phyloP scores from a whole-genome alignment of 1,284 basidiomycete species.

The Tilletiaria anomala region DNA sequence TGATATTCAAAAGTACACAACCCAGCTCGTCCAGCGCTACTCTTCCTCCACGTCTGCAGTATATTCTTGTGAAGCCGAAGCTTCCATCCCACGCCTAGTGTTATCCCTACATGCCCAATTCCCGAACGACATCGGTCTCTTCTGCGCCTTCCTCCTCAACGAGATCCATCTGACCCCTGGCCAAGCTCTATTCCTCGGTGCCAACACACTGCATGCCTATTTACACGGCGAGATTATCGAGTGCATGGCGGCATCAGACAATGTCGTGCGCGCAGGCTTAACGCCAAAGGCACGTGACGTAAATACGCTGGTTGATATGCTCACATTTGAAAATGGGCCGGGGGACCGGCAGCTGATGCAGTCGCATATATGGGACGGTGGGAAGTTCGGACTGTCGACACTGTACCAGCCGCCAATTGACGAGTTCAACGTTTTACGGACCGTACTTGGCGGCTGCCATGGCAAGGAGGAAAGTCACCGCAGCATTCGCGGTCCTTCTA shows the following conservation, averaged over 20 bases:
- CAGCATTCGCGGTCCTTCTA: slow-evolving; percentile 64
- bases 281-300: slow-evolving; percentile 93
- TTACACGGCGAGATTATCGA: slow-evolving; percentile 46
- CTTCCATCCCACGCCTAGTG: slow-evolving; percentile 48
- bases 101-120: slow-evolving; percentile 64
- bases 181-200: slow-evolving; percentile 83
- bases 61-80: background rate
- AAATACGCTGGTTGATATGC: slow-evolving; percentile 67
- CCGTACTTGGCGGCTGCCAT: slow-evolving; percentile 45
- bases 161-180: slow-evolving; percentile 64
- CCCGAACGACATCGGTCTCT: slow-evolving; percentile 80
- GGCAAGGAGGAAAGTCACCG: slow-evolving; percentile 48
- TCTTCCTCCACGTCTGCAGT: background rate
- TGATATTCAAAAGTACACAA: background rate
- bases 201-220: slow-evolving; percentile 94
- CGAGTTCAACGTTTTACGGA: slow-evolving; percentile 75
- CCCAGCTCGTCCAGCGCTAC: background rate
- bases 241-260: slow-evolving; percentile 50
- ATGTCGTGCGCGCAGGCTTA: slow-evolving; percentile 93
- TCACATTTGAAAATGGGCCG: slow-evolving; percentile 62
- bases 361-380: slow-evolving; percentile 39
- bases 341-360: slow-evolving; percentile 50
- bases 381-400: slow-evolving; percentile 6
- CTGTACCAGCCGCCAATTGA: slow-evolving; percentile 90
- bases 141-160: slow-evolving; percentile 85